Percentiles rank a stretch among this genome's conserved stretches.
These are phyloP conservation scores for Microstegium vimineum DNA, from an alignment of 176 grass and related monocot genomes.

Conservation along the genomic window DNA sequence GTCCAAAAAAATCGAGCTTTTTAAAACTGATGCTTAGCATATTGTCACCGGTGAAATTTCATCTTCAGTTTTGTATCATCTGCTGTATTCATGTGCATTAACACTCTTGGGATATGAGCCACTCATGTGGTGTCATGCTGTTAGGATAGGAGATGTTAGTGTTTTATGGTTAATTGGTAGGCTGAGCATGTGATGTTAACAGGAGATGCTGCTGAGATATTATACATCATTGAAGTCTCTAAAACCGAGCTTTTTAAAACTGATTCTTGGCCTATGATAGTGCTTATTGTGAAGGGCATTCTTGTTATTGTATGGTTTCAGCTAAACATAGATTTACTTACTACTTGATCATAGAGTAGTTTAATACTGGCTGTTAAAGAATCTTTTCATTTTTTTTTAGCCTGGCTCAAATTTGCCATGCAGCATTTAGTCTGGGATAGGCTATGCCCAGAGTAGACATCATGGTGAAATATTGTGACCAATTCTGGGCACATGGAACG, in stretches of 20 bases:
- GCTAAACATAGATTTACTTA: not conserved
- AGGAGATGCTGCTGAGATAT: conserved; percentile 46
- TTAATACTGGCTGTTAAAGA: not conserved
- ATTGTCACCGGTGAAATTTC: not conserved
- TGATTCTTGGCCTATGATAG: conserved; percentile 15
- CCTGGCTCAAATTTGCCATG: not conserved
- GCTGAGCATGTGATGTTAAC: conserved; percentile 25
- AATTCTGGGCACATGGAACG: not conserved
- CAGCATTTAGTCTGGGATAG: not conserved
- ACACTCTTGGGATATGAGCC: not conserved
- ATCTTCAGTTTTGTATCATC: not conserved
- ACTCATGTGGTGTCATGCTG: not conserved
- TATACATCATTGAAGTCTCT: conserved; percentile 34
- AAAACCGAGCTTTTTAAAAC: conserved; percentile 66
- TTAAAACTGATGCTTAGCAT: conserved; percentile 55
- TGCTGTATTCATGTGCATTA: not conserved
- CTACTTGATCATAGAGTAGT: not conserved
- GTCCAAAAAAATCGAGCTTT: conserved; percentile 52
- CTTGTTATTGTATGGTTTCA: not conserved
- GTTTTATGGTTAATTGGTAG: not conserved
- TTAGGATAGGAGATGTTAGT: not conserved
- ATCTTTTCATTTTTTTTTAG: not conserved
- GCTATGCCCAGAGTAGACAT: not conserved
- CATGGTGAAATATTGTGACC: not conserved
- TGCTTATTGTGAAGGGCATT: not conserved